These are phyloP conservation scores for Podospora bellae-mahoneyi DNA, from an alignment of 495 filamentous ascomycete genomes.

Conservation along the genomic window DNA sequence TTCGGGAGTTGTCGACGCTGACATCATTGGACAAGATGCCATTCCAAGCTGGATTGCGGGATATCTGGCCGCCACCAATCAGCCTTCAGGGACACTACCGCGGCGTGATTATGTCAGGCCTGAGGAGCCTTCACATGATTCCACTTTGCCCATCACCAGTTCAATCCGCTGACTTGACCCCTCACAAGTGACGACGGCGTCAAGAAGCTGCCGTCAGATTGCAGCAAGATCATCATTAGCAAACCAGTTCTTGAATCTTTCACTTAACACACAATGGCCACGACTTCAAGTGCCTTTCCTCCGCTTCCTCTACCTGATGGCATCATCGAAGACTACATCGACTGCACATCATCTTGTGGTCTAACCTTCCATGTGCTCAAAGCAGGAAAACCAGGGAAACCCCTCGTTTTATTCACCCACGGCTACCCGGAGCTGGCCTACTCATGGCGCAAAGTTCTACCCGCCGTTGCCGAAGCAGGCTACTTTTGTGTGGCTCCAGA, in stretches of 20 bases:
- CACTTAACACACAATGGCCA: not conserved
- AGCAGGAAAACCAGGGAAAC: slow-evolving; percentile 48
- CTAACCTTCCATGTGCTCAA: slow-evolving; percentile 62
- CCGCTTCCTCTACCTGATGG: slow-evolving; percentile 54
- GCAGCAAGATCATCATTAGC: not conserved
- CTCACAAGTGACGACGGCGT: not conserved
- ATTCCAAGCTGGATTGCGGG: not conserved
- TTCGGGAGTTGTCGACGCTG: not conserved
- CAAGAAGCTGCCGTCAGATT: not conserved
- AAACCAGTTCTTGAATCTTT: not conserved
- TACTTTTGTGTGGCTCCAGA: slow-evolving; percentile 65
- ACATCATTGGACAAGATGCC: not conserved
- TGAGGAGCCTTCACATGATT: not conserved
- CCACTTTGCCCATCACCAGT: not conserved
- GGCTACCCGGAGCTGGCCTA: slow-evolving; percentile 67
- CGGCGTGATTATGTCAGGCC: not conserved
- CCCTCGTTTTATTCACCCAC: slow-evolving; percentile 61
- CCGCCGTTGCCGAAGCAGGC: slow-evolving; percentile 51
- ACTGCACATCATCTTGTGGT: slow-evolving; percentile 43
- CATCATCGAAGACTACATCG: slow-evolving; percentile 50
- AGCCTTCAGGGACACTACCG: not conserved
- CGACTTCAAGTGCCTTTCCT: slow-evolving; percentile 19
- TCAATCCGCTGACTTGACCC: not conserved
- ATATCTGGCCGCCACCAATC: not conserved
- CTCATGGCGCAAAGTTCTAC: slow-evolving; percentile 65